Evolutionary conservation across 495 filamentous ascomycete species (phyloP).

Genomic region (Penicillium cinerascens): DNA sequence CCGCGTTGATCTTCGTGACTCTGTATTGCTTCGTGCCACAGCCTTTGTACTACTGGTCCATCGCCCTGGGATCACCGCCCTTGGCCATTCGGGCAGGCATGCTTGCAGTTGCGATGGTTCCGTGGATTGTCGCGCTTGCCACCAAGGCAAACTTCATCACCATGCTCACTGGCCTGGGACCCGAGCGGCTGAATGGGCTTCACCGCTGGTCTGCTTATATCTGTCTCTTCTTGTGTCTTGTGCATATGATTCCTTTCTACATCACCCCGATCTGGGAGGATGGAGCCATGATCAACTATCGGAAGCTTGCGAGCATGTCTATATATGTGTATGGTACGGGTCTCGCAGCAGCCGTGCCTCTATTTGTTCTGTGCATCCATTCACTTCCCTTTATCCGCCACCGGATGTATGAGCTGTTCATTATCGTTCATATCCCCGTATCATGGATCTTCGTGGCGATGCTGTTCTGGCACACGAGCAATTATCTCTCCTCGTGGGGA

Average conservation of each 20-base stretch:
- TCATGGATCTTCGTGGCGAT: constrained; percentile 77
- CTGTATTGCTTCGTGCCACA: constrained; percentile 83
- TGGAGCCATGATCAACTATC: constrained; percentile 62
- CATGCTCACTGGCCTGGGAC: constrained; percentile 83
- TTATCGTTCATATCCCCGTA: constrained; percentile 74
- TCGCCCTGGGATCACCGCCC: constrained; percentile 81
- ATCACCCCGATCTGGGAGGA: constrained; percentile 81
- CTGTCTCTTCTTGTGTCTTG: constrained; percentile 73
- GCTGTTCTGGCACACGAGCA: constrained; percentile 95
- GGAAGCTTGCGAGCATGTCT: constrained; percentile 56
- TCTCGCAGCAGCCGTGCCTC: constrained; percentile 77
- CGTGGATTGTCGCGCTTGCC: constrained; percentile 86
- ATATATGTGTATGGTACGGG: constrained; percentile 82
- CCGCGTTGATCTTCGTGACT: constrained; percentile 65
- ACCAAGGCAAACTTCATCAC: constrained; percentile 89
- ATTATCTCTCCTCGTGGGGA: constrained; percentile 86
- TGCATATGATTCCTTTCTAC: constrained; percentile 89
- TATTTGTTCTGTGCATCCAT: constrained; percentile 76
- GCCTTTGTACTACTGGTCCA: constrained; percentile 79
- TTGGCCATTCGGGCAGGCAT: constrained; percentile 88
- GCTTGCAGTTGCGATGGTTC: constrained; percentile 89
- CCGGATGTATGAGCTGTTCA: constrained; percentile 78
- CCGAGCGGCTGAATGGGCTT: constrained; percentile 87
- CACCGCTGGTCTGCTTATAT: constrained; percentile 93
- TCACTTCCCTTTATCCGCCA: constrained; percentile 67